These are phyloP conservation scores for Cucumis hystrix DNA, from an alignment of 306 rosid species.

Conservation along the genomic window DNA sequence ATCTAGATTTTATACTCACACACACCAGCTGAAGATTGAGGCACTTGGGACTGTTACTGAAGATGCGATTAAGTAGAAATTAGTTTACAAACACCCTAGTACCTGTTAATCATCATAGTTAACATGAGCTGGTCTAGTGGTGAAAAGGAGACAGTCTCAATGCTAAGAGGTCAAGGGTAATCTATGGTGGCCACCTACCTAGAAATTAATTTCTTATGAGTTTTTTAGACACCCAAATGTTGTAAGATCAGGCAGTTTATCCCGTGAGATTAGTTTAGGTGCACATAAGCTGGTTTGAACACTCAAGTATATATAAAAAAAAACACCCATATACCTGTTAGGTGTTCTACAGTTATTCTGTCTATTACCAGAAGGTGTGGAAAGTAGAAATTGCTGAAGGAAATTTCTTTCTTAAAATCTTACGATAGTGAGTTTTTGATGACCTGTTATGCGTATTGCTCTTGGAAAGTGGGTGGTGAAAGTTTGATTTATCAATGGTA, in stretches of 20 bases:
- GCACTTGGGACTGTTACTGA: background rate
- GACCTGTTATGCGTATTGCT: background rate
- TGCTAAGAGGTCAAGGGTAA: too few relatives aligned
- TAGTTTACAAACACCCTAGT: background rate
- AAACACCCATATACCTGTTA: background rate
- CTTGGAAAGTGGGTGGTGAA: background rate
- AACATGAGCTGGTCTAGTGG: too few relatives aligned
- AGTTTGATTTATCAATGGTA: background rate
- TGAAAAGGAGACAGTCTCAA: too few relatives aligned
- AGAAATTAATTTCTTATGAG: too few relatives aligned
- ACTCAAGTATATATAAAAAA: too few relatives aligned
- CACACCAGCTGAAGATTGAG: background rate
- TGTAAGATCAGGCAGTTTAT: too few relatives aligned
- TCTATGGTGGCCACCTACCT: too few relatives aligned
- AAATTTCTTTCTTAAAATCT: background rate
- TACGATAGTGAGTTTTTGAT: background rate
- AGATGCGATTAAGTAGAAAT: background rate
- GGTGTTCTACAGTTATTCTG: background rate
- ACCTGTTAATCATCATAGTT: too few relatives aligned
- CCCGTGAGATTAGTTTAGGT: too few relatives aligned
- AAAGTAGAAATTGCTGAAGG: background rate
- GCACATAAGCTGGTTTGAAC: too few relatives aligned
- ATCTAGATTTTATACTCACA: too few relatives aligned
- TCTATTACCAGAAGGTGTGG: background rate
- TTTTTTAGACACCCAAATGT: too few relatives aligned